A percentile compares a stretch with the other conserved stretches of the same genome.
Evolutionary conservation across 2,329 filamentous ascomycete genomes (phyloP).

Genomic region (Didymellaceae sp.): DNA sequence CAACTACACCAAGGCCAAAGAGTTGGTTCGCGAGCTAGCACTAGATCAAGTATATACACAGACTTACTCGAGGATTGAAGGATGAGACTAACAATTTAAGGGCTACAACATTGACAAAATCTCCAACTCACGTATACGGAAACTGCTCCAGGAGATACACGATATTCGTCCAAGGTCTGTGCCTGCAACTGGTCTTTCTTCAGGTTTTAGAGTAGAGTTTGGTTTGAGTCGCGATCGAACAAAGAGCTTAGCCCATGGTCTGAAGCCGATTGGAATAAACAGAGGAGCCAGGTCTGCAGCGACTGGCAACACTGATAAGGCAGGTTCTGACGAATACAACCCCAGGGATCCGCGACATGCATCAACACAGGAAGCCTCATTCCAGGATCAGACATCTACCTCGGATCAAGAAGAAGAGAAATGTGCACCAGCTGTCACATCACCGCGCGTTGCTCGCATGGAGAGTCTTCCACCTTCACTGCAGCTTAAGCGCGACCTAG

Average conservation of each 20-base stretch:
- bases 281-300: not conserved
- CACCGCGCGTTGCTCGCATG: conserved; percentile 2
- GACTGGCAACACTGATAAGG: not conserved
- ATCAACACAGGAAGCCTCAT: not conserved
- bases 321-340: conserved; percentile 3
- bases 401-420: not conserved
- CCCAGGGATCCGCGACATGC: conserved; percentile 5
- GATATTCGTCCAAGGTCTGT: conserved; percentile 20
- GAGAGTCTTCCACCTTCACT: conserved; percentile 9
- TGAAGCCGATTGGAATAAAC: not conserved
- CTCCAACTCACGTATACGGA: conserved; percentile 21
- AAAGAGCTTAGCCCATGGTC: not conserved
- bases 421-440: not conserved
- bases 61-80: not conserved
- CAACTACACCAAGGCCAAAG: conserved; percentile 32
- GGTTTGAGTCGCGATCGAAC: not conserved
- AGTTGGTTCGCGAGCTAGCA: conserved; percentile 36
- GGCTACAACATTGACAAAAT: conserved; percentile 29
- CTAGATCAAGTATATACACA: conserved; percentile 30
- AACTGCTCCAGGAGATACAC: conserved; percentile 18
- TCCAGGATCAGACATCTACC: conserved; percentile 1
- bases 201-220: not conserved
- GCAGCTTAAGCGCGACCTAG: conserved; percentile 2
- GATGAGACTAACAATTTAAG: conserved; percentile 7
- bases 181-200: not conserved